Evolutionary conservation across 2,329 filamentous ascomycete species (phyloP), one percentile per base, ranked within the genome.

Genomic region (Samsoniella hepiali): DNA sequence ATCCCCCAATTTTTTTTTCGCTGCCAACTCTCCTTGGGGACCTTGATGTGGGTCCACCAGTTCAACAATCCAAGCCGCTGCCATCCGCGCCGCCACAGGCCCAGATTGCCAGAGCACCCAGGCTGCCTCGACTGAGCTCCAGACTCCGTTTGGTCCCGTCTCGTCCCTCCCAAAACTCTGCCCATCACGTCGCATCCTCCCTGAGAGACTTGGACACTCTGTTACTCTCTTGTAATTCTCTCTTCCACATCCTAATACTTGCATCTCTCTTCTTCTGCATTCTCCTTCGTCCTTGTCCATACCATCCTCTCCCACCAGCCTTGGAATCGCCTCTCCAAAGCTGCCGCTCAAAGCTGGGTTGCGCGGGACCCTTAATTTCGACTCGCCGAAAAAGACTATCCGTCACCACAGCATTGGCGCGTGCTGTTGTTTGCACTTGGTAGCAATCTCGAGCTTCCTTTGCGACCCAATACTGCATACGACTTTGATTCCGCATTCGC

Each of bases 181-280:
- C 62, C 55, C 31, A 47, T 47, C 47, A 6, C 17, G 44, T 58
- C 29, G 53, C 40, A 45, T 47, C 67, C 68, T 68, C 69, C 68
- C 65, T 69, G 67, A 71, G 67, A 71, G 69, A 69, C 38, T 63
- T 53, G 50, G 62, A 44, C 54, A 42, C 10, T 7, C 17, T 27
- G 34, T 42, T 64, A 9, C 36, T 49, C 44, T 61, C 38, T 67
- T 65, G 65, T 38, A 63, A 38, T 65, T 64, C 29, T 38, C 38
- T n/a, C 31, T 22, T 50, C 58, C 38, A 45, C 58, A 60, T 55
- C 45, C 58, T 57, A 53, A 57, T 62, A 58, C 45, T 50, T 64
- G 56, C 57, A 51, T 53, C 56, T 58, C 38, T 68, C 64, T 64
- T 49, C 60, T 38, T 64, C 64, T 62, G 58, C 57, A 29, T 64